phyloP scores from a whole-genome alignment of 148 eudicot genomes.

The Cornus suecica region DNA sequence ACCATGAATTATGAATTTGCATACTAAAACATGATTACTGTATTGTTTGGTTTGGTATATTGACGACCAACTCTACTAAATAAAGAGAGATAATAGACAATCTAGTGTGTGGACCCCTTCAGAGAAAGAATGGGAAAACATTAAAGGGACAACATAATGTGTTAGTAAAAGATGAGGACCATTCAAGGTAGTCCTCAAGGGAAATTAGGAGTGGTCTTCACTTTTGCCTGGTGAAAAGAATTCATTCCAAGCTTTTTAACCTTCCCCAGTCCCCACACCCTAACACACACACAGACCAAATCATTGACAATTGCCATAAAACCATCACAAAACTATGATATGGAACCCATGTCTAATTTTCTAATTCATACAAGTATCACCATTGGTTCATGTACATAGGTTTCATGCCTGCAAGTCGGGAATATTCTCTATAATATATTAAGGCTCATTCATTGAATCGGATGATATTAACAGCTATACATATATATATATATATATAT shows the following conservation, averaged over 20 bases:
- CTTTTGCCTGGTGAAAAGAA: not conserved
- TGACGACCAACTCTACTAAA: not conserved
- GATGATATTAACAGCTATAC: no score
- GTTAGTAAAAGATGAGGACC: not conserved
- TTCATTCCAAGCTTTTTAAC: no score
- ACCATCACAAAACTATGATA: no score
- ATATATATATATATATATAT: no score
- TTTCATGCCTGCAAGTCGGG: slow-evolving; percentile 3
- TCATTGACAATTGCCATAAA: not conserved
- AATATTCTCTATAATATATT: slow-evolving; percentile 6
- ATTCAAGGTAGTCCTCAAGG: not conserved
- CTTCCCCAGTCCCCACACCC: no score
- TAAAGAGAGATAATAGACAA: not conserved
- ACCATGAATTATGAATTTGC: no score
- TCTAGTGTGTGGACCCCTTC: not conserved
- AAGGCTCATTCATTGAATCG: no score
- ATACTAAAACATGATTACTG: not conserved
- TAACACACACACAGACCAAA: not conserved
- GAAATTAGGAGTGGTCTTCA: not conserved
- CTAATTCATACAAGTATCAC: not conserved
- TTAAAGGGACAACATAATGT: not conserved
- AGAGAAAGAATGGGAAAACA: not conserved
- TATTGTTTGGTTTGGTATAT: not conserved
- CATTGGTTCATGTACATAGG: slow-evolving; percentile 9
- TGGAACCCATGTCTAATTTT: not conserved